Percentiles rank a stretch among this genome's conserved stretches.
These are phyloP conservation scores for Aspergillus fischeri DNA, from an alignment of 2,329 filamentous ascomycete species.

Conservation along the genomic window DNA sequence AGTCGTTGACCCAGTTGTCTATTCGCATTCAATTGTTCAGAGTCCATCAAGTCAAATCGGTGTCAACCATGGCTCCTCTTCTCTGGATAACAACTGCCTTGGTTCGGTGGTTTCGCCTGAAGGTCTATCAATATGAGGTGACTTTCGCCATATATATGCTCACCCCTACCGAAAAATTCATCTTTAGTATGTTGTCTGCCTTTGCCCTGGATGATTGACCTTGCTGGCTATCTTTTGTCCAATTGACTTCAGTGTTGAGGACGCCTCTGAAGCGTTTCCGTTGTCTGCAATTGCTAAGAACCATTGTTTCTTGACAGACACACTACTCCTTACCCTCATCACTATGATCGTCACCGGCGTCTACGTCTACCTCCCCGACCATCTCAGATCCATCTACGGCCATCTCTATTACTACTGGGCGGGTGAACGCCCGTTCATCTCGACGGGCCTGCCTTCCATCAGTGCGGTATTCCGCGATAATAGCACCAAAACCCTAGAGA, in stretches of 20 bases:
- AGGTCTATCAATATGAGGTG: constrained; percentile 98
- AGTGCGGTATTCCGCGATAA: constrained; percentile 30
- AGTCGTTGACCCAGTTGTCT: neutral
- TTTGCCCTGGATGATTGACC: neutral
- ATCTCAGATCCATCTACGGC: constrained; percentile 74
- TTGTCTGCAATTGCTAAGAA: constrained; percentile 1
- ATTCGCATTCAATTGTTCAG: constrained; percentile 1
- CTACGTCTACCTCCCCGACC: constrained; percentile 89
- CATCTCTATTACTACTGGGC: constrained; percentile 94
- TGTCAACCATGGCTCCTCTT: constrained; percentile 21
- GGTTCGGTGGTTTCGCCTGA: constrained; percentile 83
- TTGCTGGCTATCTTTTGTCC: neutral
- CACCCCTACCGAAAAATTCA: constrained; percentile 90
- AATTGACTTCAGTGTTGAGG: neutral
- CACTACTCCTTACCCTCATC: constrained; percentile 83
- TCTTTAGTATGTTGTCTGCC: constrained; percentile 70
- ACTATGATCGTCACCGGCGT: constrained; percentile 81
- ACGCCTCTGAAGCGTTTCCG: neutral
- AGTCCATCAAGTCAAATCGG: neutral
- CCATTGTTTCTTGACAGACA: constrained; percentile 56
- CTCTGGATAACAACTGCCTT: constrained; percentile 49
- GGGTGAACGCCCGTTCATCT: constrained; percentile 58
- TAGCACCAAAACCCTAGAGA: constrained; percentile 36
- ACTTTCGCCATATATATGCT: constrained; percentile 97
- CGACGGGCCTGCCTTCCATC: constrained; percentile 27